These are phyloP conservation scores for Haplosporangium gracile DNA, from an alignment of 192 early-diverging fungal species.

Conservation along the genomic window DNA sequence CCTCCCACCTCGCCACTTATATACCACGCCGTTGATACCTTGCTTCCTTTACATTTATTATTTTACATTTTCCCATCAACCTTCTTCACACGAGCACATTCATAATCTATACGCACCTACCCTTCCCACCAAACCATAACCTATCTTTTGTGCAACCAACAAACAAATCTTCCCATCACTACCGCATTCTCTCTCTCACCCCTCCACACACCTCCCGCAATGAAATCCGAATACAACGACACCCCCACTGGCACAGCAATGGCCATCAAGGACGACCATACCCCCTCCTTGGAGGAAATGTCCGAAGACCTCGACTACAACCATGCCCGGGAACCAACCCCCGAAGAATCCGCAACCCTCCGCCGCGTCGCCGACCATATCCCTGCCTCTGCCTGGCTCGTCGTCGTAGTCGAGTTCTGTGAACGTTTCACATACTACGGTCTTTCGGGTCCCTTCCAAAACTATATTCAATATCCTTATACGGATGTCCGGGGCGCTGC, in stretches of 20 bases:
- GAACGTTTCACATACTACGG: slow-evolving; percentile 78
- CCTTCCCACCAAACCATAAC: not conserved
- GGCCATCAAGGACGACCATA: not conserved
- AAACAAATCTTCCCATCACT: not conserved
- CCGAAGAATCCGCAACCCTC: slow-evolving; percentile 67
- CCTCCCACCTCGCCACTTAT: not conserved
- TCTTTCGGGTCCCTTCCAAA: slow-evolving; percentile 68
- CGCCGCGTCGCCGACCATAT: slow-evolving; percentile 70
- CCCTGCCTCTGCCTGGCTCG: slow-evolving; percentile 65
- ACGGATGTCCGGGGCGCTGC: slow-evolving; percentile 50
- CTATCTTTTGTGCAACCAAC: too few relatives aligned
- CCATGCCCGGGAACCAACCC: slow-evolving; percentile 58
- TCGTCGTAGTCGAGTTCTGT: slow-evolving; percentile 71
- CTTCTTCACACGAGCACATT: not conserved
- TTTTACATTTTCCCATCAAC: slow-evolving; percentile 11
- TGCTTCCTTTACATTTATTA: not conserved
- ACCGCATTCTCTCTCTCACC: not conserved
- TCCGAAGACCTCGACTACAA: slow-evolving; percentile 3
- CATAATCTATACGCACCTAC: not conserved
- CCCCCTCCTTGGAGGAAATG: not conserved
- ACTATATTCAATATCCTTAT: slow-evolving; percentile 65
- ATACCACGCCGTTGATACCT: not conserved
- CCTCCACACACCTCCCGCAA: not conserved
- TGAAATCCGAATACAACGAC: slow-evolving; percentile 21
- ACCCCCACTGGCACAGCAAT: slow-evolving; percentile 24